Evolutionary conservation across 495 filamentous ascomycete species (phyloP).

Genomic region (Tuber umbilicatum): DNA sequence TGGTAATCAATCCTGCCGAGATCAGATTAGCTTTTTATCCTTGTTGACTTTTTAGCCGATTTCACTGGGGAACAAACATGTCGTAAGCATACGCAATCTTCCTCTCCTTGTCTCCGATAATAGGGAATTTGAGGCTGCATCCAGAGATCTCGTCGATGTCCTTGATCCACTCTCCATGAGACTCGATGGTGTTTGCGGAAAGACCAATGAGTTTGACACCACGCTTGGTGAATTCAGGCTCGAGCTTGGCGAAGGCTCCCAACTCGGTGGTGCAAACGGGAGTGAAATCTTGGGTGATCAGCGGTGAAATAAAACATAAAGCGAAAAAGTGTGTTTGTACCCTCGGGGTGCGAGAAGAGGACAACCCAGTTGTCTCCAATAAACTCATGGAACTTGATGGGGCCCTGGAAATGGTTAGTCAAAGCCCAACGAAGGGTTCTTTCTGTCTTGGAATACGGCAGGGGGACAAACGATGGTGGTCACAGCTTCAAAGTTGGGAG

Average conservation of each 20-base stretch:
- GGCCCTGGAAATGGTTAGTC: conserved; percentile 47
- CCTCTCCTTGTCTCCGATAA: conserved; percentile 93
- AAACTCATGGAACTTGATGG: conserved; percentile 95
- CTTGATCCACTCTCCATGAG: conserved; percentile 74
- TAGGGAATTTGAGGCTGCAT: conserved; percentile 79
- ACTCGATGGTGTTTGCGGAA: conserved; percentile 68
- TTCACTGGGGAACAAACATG: conserved; percentile 59
- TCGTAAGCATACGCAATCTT: conserved; percentile 89
- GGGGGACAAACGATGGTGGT: conserved; percentile 56
- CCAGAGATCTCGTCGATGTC: conserved; percentile 91
- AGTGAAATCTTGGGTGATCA: conserved; percentile 56
- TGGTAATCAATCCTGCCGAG: conserved; percentile 69
- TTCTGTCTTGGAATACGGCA: neutral
- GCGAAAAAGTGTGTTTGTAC: conserved; percentile 43
- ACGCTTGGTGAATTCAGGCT: conserved; percentile 91
- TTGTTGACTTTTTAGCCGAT: neutral
- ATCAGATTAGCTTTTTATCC: conserved; percentile 4
- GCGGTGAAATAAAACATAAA: conserved; percentile 3
- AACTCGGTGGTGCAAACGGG: conserved; percentile 98
- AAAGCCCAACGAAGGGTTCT: neutral
- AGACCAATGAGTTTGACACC: conserved; percentile 94
- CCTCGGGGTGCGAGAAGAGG: conserved; percentile 93
- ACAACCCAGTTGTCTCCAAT: conserved; percentile 91
- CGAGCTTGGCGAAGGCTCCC: conserved; percentile 91
- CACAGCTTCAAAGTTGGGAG: conserved; percentile 89